Evolutionary conservation across 73 alveolate species (phyloP), one percentile per base, ranked within the genome.

Genomic region (Paraurostyla sp.): DNA sequence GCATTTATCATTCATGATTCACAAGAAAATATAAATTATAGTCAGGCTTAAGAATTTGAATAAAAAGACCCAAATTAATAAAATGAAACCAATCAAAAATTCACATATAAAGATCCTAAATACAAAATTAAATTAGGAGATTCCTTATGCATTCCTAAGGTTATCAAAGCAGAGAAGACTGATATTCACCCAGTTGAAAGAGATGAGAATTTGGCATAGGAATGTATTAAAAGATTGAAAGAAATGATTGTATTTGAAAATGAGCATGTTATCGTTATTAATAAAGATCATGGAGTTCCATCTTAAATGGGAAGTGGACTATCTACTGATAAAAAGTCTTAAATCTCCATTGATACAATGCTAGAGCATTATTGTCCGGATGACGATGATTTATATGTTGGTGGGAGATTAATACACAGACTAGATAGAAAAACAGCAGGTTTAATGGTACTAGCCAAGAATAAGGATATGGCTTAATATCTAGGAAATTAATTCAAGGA

Each of bases 381-480:
- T 32, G n/a, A 52, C 15, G 89, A 54, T 6, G 73, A 73, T 30
- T 42, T 16, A 27, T 6, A 7, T 15, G 23, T 0, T 22, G 82
- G 73, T 0, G 89, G 89, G 3, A 49, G 78, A 30, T 59, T 83
- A 40, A 65, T 83, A 4, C 92, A 83, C 30, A 59, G 92, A 62
- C 51, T 83, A 43, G 92, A 83, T 49, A 56, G 57, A 49, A 62
- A 83, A 33, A 62, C 92, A 22, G 36, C 78, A 7, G 92, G 92
- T 25, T 42, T 83, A 9, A 83, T 83, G 92, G 92, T 83, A 11
- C 63, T 83, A 35, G 92, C 92, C 0, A 83, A 83, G 41, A 83
- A 32, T 30, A 59, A 46, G 43, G 45, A 42, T 2, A 40, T 56
- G 60, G 92, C 92, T 4, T 27, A 23, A 43, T 11, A 30, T 0